Percentiles rank a stretch among this genome's conserved stretches.
These are phyloP conservation scores for Malassezia yamatoensis DNA, from an alignment of 1,284 basidiomycete species.

Conservation along the genomic window DNA sequence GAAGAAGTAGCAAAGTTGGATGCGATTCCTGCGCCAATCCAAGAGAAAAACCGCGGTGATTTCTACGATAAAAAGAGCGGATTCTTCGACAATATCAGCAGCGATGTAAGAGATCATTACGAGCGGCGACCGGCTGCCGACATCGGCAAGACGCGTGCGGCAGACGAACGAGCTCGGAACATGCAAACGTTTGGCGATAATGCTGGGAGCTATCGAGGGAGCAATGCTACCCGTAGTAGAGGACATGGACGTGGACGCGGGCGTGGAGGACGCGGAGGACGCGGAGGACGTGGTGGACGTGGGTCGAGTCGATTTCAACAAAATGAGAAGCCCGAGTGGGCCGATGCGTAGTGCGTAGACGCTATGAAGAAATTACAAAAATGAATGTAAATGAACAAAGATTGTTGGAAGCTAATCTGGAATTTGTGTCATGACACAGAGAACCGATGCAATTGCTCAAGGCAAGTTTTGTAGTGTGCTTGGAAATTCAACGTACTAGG, in stretches of 20 bases:
- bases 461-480: background rate
- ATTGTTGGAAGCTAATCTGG: background rate
- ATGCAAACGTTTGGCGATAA: slow-evolving; percentile 43
- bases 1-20: slow-evolving; percentile 17
- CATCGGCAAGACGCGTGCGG: background rate
- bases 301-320: background rate
- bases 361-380: background rate
- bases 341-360: background rate
- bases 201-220: slow-evolving; percentile 15
- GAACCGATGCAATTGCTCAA: background rate
- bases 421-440: background rate
- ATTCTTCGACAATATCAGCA: slow-evolving; percentile 46
- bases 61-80: slow-evolving; percentile 44
- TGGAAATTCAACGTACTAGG: background rate
- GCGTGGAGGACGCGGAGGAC: background rate
- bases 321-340: slow-evolving; percentile 10
- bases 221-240: slow-evolving; percentile 4
- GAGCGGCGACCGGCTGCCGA: slow-evolving; percentile 16
- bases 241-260: slow-evolving; percentile 10
- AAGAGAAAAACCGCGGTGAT: slow-evolving; percentile 3
- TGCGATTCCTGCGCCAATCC: slow-evolving; percentile 29
- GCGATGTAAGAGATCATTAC: slow-evolving; percentile 40
- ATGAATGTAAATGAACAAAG: background rate
- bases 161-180: slow-evolving; percentile 39
- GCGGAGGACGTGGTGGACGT: background rate